A percentile compares a stretch with the other conserved stretches of the same genome.
phyloP scores from a whole-genome alignment of 1,284 basidiomycete genomes.

The Kwoniella shivajii region DNA sequence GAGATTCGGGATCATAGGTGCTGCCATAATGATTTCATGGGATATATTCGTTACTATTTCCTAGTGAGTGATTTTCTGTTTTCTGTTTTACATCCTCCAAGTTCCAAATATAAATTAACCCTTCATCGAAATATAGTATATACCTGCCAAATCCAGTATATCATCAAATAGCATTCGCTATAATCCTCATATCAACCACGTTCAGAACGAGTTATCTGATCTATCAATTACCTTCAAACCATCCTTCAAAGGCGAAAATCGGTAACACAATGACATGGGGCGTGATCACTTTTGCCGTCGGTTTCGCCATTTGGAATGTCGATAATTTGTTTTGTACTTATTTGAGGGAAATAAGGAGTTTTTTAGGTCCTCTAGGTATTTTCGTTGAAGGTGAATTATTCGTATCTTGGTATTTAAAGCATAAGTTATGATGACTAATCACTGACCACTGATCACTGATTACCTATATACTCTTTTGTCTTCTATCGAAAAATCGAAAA shows the following conservation, averaged over 20 bases:
- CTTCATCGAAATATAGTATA: slow-evolving; percentile 40
- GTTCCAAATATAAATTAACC: background rate
- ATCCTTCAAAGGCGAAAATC: slow-evolving; percentile 32
- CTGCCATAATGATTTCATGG: slow-evolving; percentile 37
- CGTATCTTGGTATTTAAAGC: background rate
- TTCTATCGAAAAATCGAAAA: too few relatives aligned
- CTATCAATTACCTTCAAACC: slow-evolving; percentile 29
- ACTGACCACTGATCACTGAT: background rate
- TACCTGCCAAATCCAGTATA: slow-evolving; percentile 59
- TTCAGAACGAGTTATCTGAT: slow-evolving; percentile 46
- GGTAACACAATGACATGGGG: slow-evolving; percentile 38
- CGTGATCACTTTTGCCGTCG: slow-evolving; percentile 48
- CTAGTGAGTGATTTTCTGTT: slow-evolving; percentile 47
- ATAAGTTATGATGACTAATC: slow-evolving; percentile 3
- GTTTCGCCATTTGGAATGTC: slow-evolving; percentile 59
- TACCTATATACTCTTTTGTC: too few relatives aligned
- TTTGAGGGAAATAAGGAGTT: slow-evolving; percentile 32
- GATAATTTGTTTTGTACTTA: slow-evolving; percentile 58
- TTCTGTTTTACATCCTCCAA: too few relatives aligned
- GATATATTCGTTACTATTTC: slow-evolving; percentile 49
- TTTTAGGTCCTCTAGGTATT: slow-evolving; percentile 37
- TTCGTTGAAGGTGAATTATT: slow-evolving; percentile 43
- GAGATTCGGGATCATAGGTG: slow-evolving; percentile 40
- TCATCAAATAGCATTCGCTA: slow-evolving; percentile 59
- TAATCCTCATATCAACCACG: slow-evolving; percentile 49